Evolutionary conservation across 2,329 filamentous ascomycete species (phyloP), one percentile per base, ranked within the genome.

Genomic region (Mariannaea elegans): DNA sequence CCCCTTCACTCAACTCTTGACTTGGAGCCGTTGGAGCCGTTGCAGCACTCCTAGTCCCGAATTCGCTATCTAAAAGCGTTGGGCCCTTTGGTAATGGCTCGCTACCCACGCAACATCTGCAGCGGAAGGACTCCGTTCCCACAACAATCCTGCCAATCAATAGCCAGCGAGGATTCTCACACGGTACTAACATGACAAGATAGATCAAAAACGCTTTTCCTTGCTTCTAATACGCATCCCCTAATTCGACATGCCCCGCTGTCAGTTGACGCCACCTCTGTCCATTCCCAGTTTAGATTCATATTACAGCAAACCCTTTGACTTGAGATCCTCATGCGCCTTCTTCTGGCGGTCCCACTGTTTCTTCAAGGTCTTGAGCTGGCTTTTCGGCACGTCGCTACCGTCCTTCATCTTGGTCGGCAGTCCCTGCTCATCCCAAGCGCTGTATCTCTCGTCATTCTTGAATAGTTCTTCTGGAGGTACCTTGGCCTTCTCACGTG

Each of bases 321-420:
- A 73, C 64, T 76, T 76, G 29, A 76, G 64, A 61, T 89, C 87
- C 64, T 94, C 90, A 74, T 94, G 89, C 59, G 86, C 75, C 83
- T 94, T 96, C 83, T 93, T 95, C 80, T 97, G 94, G 73, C 84
- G 88, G 69, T 96, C 91, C 92, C 92, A 97, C 56, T 93, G 89
- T 82, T 97, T 97, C 78, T 83, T 89, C 68, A 97, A 76, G 80
- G 92, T 94, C 84, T 97, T 97, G 49, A 79, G 72, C 72, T 88
- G 86, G 60, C 85, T 90, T 82, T 97, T 97, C 4, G 91, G 85
- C 34, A 97, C 82, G 67, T 96, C 92, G 61, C 87, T 88, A 0
- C 93, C 93, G 29, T 91, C 88, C 62, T 87, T 88, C 73, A 93
- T 87, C 77, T 88, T 91, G 0, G 85, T 90, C 2, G 94, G 94